Evolutionary conservation across 1,284 basidiomycete species (phyloP).

Genomic region (Coniferiporia sulphurascens): DNA sequence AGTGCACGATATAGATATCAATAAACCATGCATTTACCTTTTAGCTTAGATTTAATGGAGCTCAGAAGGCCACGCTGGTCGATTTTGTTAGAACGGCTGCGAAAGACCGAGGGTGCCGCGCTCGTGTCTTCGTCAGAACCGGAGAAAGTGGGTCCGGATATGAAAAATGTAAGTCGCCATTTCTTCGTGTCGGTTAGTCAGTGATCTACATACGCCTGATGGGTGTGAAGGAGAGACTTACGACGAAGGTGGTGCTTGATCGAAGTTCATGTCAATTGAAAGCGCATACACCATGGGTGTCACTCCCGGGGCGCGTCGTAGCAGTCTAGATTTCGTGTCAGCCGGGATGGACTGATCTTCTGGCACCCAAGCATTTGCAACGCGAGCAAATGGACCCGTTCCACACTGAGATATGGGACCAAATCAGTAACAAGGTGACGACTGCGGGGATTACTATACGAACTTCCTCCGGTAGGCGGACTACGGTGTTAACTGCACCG

Average conservation of each 20-base stretch:
- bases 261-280: slow-evolving; percentile 39
- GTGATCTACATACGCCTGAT: neutral
- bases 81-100: neutral
- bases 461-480: slow-evolving; percentile 46
- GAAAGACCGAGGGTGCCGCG: neutral
- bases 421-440: neutral
- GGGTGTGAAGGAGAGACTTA: neutral
- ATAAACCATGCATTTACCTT: neutral
- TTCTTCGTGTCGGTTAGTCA: neutral
- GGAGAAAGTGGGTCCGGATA: neutral
- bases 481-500: slow-evolving; percentile 45
- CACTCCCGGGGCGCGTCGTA: slow-evolving; percentile 27
- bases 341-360: slow-evolving; percentile 39
- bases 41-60: neutral
- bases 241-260: slow-evolving; percentile 20
- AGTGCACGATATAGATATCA: neutral
- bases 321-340: slow-evolving; percentile 26
- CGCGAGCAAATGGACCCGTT: slow-evolving; percentile 43
- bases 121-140: neutral
- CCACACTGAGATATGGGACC: slow-evolving; percentile 37
- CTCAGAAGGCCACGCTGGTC: neutral
- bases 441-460: slow-evolving; percentile 15
- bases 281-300: slow-evolving; percentile 38
- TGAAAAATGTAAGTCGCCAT: neutral
- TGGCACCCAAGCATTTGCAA: slow-evolving; percentile 37